Evolutionary conservation across 768 basidiomycete genomes (phyloP).

Genomic region (Termitomyces sp.): DNA sequence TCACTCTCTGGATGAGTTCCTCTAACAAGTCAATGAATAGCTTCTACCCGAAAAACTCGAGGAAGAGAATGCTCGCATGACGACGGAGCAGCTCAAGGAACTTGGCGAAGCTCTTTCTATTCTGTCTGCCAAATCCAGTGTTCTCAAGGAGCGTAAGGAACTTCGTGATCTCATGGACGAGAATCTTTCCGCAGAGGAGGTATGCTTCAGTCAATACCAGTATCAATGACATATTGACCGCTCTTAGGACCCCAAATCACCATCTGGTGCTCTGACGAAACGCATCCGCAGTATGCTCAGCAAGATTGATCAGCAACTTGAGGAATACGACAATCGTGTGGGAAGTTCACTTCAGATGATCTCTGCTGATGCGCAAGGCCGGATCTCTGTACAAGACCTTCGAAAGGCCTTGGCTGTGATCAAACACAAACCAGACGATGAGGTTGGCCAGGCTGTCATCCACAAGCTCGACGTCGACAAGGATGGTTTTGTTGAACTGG

Average conservation of each 20-base stretch:
- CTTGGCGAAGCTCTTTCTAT: slow-evolving; percentile 88
- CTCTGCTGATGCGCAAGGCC: slow-evolving; percentile 79
- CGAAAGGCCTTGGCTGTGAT: slow-evolving; percentile 90
- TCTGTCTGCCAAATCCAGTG: slow-evolving; percentile 89
- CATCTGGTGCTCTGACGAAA: slow-evolving; percentile 85
- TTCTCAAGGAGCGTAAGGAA: slow-evolving; percentile 94
- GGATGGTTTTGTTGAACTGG: slow-evolving; percentile 93
- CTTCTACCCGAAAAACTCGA: slow-evolving; percentile 58
- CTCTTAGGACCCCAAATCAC: slow-evolving; percentile 72
- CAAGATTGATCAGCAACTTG: slow-evolving; percentile 90
- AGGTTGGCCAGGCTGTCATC: slow-evolving; percentile 81
- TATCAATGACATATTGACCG: background rate
- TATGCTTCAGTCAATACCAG: slow-evolving; percentile 23
- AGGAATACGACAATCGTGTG: slow-evolving; percentile 88
- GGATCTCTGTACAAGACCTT: slow-evolving; percentile 85
- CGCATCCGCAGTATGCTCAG: slow-evolving; percentile 94
- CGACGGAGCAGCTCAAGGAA: slow-evolving; percentile 92
- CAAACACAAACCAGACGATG: slow-evolving; percentile 89
- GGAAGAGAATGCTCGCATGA: slow-evolving; percentile 89
- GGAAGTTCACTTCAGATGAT: slow-evolving; percentile 85
- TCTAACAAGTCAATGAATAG: slow-evolving; percentile 28
- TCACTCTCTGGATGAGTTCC: background rate
- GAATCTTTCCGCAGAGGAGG: slow-evolving; percentile 87
- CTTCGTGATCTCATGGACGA: slow-evolving; percentile 90
- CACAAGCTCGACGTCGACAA: slow-evolving; percentile 95